Base-by-base conservation (phyloP, 129 eudicot genomes). In the Mikania micrantha region DNA sequence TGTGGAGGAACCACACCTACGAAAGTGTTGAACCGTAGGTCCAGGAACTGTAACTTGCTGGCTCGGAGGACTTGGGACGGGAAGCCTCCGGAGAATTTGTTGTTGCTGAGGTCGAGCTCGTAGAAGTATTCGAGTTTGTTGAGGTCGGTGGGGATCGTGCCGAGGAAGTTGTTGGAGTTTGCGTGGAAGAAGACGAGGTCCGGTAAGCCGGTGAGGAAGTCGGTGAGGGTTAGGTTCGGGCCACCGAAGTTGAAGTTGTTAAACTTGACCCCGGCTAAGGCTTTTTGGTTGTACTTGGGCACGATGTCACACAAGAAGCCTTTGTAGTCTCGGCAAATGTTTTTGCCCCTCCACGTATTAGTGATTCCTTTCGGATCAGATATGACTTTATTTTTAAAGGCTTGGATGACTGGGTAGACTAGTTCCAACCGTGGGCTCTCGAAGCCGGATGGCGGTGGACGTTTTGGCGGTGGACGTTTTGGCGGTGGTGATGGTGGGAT, bases 171-270 rank as follows among this genome's bases (percentile, higher is more conserved):
- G 78, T 83, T 83, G 69, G 88, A 79, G 71, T 83, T 83, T 40
- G 80, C 88, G 42, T 83, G 88, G 72, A 83, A 80, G 48, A 73
- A 24, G 1, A 78, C 79, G 13, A 85, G 19, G 64, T 85, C 91
- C 0, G 73, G 68, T 3, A 85, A 59, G 3, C 67, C 38, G 21
- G 10, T 34, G 15, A 85, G 24, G 60, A 83, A 65, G 5, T 78
- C 82, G 6, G 56, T 2, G 2, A 76, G 31, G 79, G 70, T 60
- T 25, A 66, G 66, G 47, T 54, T 10, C 0, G 72, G 60, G n/a
- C 87, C 89, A 9, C 7, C 0, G 0, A 87, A 47, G 12, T 36
- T 24, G 3, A 4, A 64, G 53, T 75, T 69, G 47, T 86, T 86
- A 69, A 86, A 83, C 9, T 77, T 68, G 25, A 83, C 60, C 3